Conservation (phyloP, 1,139 yeast species). For the Scheffersomyces parashehatae region DNA sequence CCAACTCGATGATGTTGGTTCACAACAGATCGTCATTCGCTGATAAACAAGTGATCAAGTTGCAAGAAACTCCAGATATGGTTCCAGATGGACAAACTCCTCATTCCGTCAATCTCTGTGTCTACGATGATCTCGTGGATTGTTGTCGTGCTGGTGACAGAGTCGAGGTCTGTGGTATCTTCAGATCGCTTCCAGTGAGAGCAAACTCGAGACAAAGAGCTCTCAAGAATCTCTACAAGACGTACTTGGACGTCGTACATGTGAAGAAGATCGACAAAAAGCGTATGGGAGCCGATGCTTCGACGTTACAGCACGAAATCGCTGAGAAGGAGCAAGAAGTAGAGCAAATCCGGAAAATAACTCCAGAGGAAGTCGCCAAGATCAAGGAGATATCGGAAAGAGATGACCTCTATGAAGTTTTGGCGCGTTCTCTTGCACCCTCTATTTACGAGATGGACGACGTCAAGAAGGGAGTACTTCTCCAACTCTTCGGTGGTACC, state of each 20-base stretch:
- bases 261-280: slow-evolving; percentile 82
- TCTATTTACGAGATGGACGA: slow-evolving; percentile 95
- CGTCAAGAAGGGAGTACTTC: slow-evolving; percentile 88
- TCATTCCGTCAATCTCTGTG: slow-evolving; percentile 90
- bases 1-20: slow-evolving; percentile 84
- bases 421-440: slow-evolving; percentile 92
- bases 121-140: slow-evolving; percentile 94
- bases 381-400: slow-evolving; percentile 66
- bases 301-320: slow-evolving; percentile 54
- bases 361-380: slow-evolving; percentile 65
- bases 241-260: slow-evolving; percentile 93
- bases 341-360: slow-evolving; percentile 70
- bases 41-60: slow-evolving; percentile 88
- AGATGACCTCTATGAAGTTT: slow-evolving; percentile 80
- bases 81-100: slow-evolving; percentile 99
- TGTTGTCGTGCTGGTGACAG: slow-evolving; percentile 96
- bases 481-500: slow-evolving; percentile 94
- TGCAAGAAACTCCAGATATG: slow-evolving; percentile 95
- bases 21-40: slow-evolving; percentile 93
- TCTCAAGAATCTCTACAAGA: slow-evolving; percentile 80
- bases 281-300: slow-evolving; percentile 76
- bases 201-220: slow-evolving; percentile 85
- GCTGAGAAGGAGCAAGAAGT: slow-evolving; percentile 61
- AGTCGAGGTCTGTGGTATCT: slow-evolving; percentile 92
- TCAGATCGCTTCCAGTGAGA: slow-evolving; percentile 88